These are phyloP conservation scores for Diaporthe australafricana DNA, from an alignment of 2,329 filamentous ascomycete species.

Conservation along the genomic window DNA sequence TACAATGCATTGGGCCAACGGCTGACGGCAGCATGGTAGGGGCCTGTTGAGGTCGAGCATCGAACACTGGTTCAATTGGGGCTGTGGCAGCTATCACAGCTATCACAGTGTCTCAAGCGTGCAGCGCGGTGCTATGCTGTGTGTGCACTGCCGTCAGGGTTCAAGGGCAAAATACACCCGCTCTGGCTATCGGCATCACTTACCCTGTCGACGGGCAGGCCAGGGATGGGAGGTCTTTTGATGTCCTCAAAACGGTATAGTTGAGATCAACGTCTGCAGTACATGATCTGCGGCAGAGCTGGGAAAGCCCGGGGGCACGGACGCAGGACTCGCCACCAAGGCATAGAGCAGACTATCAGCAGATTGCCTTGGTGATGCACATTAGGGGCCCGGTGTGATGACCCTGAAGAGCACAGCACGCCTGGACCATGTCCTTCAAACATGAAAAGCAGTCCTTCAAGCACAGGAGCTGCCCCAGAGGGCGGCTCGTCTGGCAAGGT, in stretches of 20 bases:
- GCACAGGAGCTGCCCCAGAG: neutral
- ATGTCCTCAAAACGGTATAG: neutral
- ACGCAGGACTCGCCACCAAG: slow-evolving; percentile 11
- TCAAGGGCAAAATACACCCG: slow-evolving; percentile 10
- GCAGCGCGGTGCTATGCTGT: neutral
- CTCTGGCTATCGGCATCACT: slow-evolving; percentile 7
- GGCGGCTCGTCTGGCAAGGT: neutral
- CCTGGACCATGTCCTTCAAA: slow-evolving; percentile 4
- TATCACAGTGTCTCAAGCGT: slow-evolving; percentile 6
- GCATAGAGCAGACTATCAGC: slow-evolving; percentile 10
- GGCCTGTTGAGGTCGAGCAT: slow-evolving; percentile 22
- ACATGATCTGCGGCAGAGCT: slow-evolving; percentile 17
- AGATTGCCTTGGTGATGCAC: slow-evolving; percentile 8
- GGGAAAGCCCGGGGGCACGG: slow-evolving; percentile 20
- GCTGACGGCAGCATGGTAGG: slow-evolving; percentile 10
- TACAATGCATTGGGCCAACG: slow-evolving; percentile 8
- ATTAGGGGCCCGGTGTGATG: neutral
- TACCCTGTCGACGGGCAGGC: neutral
- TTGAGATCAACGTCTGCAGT: slow-evolving; percentile 13
- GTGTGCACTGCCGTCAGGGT: neutral
- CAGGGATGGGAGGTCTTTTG: neutral
- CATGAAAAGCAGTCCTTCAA: slow-evolving; percentile 4
- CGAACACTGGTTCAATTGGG: slow-evolving; percentile 6
- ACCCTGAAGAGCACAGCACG: slow-evolving; percentile 14
- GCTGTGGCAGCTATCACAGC: neutral